A percentile compares a stretch with the other conserved stretches of the same genome.
Evolutionary conservation across 164 flowering plant species (phyloP).

Genomic region (Amborella trichopoda): DNA sequence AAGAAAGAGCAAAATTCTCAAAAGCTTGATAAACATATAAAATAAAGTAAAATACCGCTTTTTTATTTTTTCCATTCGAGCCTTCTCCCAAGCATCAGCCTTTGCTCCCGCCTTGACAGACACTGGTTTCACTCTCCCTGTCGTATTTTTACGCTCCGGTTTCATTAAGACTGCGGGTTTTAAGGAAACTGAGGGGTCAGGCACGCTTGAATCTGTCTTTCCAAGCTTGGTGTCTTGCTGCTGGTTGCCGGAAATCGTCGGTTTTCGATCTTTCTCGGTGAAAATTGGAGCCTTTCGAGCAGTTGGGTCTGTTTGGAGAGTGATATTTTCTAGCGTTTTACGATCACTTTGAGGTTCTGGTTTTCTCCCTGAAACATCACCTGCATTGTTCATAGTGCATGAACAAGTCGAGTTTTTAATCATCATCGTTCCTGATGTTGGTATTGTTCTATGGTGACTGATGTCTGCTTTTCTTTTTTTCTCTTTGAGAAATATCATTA

Average conservation of each 20-base stretch:
- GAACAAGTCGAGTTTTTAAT: no score
- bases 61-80: background rate
- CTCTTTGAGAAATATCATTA: no score
- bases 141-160: background rate
- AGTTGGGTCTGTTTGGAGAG: constrained; percentile 1
- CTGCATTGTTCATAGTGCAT: no score
- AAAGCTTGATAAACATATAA: background rate
- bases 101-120: background rate
- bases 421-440: no score
- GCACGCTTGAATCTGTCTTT: no score
- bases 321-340: background rate
- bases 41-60: background rate
- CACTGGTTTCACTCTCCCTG: background rate
- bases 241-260: no score
- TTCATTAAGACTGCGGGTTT: background rate
- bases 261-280: constrained; percentile 5
- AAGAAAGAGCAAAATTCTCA: no score
- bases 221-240: no score
- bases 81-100: constrained; percentile 45
- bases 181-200: no score
- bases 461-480: no score
- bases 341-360: constrained; percentile 8
- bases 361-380: background rate
- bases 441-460: no score
- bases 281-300: constrained; percentile 3